A percentile compares a stretch with the other conserved stretches of the same genome.
Conservation (phyloP, 140 eudicot genomes). For the Anethum foeniculum region DNA sequence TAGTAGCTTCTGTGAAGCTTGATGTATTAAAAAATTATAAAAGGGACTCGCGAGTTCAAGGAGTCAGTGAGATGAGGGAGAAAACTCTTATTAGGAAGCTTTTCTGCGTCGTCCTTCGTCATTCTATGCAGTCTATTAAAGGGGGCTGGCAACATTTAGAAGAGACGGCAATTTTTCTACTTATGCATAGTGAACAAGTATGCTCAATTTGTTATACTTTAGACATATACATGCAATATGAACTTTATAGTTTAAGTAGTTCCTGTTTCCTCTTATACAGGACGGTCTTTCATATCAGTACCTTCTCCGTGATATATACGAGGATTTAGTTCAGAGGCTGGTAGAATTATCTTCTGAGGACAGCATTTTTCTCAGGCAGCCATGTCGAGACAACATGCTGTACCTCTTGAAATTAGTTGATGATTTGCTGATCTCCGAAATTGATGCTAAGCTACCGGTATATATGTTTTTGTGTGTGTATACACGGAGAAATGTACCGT, state of each 20-base stretch:
- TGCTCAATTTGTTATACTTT: constrained; percentile 14
- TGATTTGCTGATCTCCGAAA: constrained; percentile 83
- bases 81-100: constrained; percentile 47
- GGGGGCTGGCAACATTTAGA: constrained; percentile 98
- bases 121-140: constrained; percentile 55
- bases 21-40: constrained; percentile 61
- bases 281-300: constrained; percentile 47
- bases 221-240: background rate
- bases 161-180: constrained; percentile 79
- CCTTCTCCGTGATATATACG: constrained; percentile 76
- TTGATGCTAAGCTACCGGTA: constrained; percentile 81
- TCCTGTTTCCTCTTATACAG: constrained; percentile 29
- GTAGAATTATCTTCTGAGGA: constrained; percentile 59
- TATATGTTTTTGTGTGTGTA: background rate
- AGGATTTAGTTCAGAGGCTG: constrained; percentile 58
- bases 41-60: constrained; percentile 24
- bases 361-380: constrained; percentile 66
- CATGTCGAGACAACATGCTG: constrained; percentile 94
- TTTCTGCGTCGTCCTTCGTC: constrained; percentile 69
- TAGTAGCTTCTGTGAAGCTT: constrained; percentile 70
- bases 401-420: constrained; percentile 77
- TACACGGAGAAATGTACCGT: background rate
- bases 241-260: background rate
- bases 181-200: constrained; percentile 67
- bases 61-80: constrained; percentile 44